Percentiles rank a stretch among this genome's conserved stretches.
phyloP scores from a whole-genome alignment of 257 asterid species.

The Scutellaria barbata region DNA sequence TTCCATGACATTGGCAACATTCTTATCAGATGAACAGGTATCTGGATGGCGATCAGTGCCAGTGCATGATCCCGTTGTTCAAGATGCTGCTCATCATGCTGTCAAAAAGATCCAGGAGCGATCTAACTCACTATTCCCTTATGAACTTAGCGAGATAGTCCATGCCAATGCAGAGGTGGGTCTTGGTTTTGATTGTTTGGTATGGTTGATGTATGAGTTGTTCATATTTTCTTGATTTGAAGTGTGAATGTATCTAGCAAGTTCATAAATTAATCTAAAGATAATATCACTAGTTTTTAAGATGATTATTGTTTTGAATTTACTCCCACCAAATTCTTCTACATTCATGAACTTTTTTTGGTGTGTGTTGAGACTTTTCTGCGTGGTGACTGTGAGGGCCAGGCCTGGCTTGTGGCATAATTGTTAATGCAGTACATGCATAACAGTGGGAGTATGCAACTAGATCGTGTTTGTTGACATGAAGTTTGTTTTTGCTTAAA shows the following conservation, averaged over 20 bases:
- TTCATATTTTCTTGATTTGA: neutral
- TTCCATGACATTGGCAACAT: constrained; percentile 5
- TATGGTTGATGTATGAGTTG: neutral
- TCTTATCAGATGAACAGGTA: constrained; percentile 49
- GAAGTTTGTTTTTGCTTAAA: neutral
- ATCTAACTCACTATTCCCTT: constrained; percentile 79
- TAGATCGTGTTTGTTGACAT: neutral
- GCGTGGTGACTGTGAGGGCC: neutral
- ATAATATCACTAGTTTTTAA: neutral
- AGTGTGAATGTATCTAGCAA: neutral
- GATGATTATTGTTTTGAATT: neutral
- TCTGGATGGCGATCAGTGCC: constrained; percentile 76
- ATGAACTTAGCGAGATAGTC: constrained; percentile 69
- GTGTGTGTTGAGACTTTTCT: too few relatives aligned
- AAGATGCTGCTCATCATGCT: constrained; percentile 90
- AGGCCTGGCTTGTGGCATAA: neutral
- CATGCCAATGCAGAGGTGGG: constrained; percentile 85
- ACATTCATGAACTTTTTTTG: neutral
- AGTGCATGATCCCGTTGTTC: constrained; percentile 76
- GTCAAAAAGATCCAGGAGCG: constrained; percentile 74
- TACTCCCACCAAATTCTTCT: neutral
- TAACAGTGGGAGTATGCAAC: neutral
- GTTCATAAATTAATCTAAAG: neutral
- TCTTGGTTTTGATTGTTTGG: constrained; percentile 1
- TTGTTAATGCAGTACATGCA: neutral